Percentiles rank a stretch among this genome's conserved stretches.
phyloP scores from a whole-genome alignment of 1,139 yeast species.

The Nadsonia starkeyi-henricii region DNA sequence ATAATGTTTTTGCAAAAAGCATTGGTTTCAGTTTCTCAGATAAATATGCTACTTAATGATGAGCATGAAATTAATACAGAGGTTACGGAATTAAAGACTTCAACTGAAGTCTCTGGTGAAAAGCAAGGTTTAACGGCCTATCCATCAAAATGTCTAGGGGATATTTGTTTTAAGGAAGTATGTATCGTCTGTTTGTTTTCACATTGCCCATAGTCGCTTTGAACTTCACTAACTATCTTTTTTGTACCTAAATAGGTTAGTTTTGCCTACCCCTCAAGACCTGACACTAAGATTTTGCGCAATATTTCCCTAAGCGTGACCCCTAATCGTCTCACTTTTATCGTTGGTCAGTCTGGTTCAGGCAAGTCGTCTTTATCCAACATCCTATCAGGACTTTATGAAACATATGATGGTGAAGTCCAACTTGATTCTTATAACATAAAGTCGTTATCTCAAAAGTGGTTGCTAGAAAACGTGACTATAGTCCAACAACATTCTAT shows the following conservation, averaged over 20 bases:
- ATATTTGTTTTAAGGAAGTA: constrained; percentile 38
- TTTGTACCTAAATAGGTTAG: constrained; percentile 15
- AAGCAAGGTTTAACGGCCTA: constrained; percentile 10
- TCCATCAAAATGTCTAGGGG: constrained; percentile 30
- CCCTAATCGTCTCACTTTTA: constrained; percentile 37
- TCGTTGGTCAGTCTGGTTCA: constrained; percentile 80
- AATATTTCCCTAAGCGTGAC: constrained; percentile 33
- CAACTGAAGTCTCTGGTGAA: not conserved
- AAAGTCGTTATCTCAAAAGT: constrained; percentile 29
- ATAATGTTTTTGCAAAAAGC: constrained; percentile 17
- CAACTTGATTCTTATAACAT: constrained; percentile 41
- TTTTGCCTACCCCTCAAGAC: constrained; percentile 51
- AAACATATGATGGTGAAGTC: constrained; percentile 34
- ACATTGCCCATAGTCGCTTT: not conserved
- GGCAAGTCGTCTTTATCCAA: constrained; percentile 78
- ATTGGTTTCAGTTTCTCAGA: constrained; percentile 12
- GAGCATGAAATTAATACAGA: constrained; percentile 9
- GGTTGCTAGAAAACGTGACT: constrained; percentile 53
- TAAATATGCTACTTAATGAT: constrained; percentile 9
- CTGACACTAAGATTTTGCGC: constrained; percentile 30
- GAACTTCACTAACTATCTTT: not conserved
- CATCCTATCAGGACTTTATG: constrained; percentile 47
- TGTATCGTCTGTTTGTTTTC: constrained; percentile 7
- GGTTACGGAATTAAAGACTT: constrained; percentile 1
- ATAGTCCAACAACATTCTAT: constrained; percentile 59